phyloP scores from a whole-genome alignment of 352 stramenopile species.

The Globisporangium echinulatum region DNA sequence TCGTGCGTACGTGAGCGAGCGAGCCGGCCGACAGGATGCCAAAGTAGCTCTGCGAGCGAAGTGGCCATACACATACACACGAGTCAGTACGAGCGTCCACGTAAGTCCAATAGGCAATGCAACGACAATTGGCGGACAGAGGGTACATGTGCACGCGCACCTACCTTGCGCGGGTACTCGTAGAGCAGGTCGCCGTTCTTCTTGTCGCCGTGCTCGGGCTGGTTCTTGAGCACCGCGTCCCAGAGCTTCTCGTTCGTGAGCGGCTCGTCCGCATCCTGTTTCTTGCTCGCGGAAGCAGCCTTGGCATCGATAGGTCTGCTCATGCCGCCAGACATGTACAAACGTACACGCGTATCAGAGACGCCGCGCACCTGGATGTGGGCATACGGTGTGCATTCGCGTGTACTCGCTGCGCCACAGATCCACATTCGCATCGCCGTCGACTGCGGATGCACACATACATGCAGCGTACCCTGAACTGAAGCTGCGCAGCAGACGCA shows the following conservation, averaged over 20 bases:
- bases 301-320: conserved; percentile 2
- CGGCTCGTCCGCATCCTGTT: conserved; percentile 28
- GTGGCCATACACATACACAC: background rate
- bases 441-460: no score
- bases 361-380: no score
- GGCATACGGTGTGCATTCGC: background rate
- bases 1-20: conserved; percentile 53
- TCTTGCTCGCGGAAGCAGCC: conserved; percentile 12
- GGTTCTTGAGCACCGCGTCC: conserved; percentile 55
- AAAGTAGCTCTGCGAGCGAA: conserved; percentile 57
- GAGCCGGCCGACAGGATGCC: conserved; percentile 72
- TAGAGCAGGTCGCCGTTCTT: conserved; percentile 74
- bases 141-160: background rate
- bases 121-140: background rate
- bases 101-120: no score
- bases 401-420: no score
- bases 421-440: no score
- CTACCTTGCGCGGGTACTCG: conserved; percentile 77
- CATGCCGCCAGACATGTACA: no score
- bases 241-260: conserved; percentile 70
- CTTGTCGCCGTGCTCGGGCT: conserved; percentile 39
- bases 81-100: background rate
- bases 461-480: conserved; percentile 27
- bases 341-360: background rate
- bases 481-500: conserved; percentile 18